A percentile compares a stretch with the other conserved stretches of the same genome.
Conservation (phyloP, 768 basidiomycete species). For the Lepiota venenata region DNA sequence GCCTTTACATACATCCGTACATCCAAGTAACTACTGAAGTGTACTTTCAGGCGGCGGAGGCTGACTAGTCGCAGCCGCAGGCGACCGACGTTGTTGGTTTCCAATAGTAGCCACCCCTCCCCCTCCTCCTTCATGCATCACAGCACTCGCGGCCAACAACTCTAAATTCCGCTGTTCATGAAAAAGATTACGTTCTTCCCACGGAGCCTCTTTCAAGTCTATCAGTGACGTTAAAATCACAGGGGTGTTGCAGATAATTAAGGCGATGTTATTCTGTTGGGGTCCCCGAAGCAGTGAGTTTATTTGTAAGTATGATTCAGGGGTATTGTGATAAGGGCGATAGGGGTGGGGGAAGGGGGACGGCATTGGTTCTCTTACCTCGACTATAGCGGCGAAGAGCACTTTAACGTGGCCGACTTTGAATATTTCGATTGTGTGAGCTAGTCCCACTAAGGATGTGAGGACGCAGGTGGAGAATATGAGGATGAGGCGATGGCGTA, state of each 20-base stretch:
- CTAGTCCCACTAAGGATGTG: conserved; percentile 42
- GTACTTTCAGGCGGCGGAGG: too few relatives aligned
- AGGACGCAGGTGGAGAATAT: conserved; percentile 54
- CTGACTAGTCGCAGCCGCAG: too few relatives aligned
- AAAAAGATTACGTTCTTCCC: conserved; percentile 7
- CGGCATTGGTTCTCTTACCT: background rate
- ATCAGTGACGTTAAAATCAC: conserved; percentile 28
- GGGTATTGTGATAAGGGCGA: too few relatives aligned
- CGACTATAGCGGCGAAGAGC: conserved; percentile 5
- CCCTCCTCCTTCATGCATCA: too few relatives aligned
- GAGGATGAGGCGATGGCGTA: conserved; percentile 41
- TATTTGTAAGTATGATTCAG: background rate
- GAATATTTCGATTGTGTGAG: conserved; percentile 43
- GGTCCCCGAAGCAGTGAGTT: background rate
- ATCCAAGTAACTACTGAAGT: too few relatives aligned
- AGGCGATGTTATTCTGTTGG: conserved; percentile 29
- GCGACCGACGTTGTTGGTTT: too few relatives aligned
- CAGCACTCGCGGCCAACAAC: background rate
- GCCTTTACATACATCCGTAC: too few relatives aligned
- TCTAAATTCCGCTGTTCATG: conserved; percentile 3
- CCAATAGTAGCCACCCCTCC: too few relatives aligned
- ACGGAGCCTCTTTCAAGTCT: conserved; percentile 10
- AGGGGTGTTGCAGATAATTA: conserved; percentile 38
- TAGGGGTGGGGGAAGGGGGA: too few relatives aligned
- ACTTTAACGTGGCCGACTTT: background rate